A percentile compares a stretch with the other conserved stretches of the same genome.
Evolutionary conservation across 192 early-diverging fungal species (phyloP).

Genomic region (Backusella morwellensis): DNA sequence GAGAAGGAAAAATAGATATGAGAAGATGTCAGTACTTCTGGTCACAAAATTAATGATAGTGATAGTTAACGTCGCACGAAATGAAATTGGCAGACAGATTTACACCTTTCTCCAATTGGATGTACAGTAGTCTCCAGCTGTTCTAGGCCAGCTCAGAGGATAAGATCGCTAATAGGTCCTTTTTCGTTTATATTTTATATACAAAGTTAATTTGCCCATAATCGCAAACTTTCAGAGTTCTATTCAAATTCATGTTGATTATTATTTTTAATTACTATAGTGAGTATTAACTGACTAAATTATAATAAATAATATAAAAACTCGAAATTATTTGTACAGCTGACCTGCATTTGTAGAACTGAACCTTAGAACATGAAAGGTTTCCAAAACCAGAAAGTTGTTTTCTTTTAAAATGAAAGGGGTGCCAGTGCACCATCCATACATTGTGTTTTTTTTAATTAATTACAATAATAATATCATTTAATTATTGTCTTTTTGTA

Average conservation of each 20-base stretch:
- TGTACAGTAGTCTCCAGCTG: neutral
- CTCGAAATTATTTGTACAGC: neutral
- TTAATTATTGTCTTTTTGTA: neutral
- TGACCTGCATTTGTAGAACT: neutral
- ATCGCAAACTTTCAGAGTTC: neutral
- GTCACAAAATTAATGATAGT: slow-evolving; percentile 6
- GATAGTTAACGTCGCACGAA: neutral
- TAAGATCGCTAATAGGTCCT: neutral
- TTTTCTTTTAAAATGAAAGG: neutral
- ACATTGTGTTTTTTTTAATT: neutral
- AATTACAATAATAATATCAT: neutral
- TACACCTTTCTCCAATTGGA: neutral
- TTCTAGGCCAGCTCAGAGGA: neutral
- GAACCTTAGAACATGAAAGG: neutral
- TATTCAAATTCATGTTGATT: neutral
- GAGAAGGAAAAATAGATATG: neutral
- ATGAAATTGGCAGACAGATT: neutral
- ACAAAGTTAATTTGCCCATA: neutral
- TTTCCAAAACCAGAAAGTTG: neutral
- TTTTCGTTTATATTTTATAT: neutral
- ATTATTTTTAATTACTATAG: too few species aligned
- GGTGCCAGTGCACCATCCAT: neutral
- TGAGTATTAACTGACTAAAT: neutral
- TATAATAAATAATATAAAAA: neutral
- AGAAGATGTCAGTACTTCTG: neutral